Conservation (phyloP, 306 rosid genomes). For the Quercus berberidifolia region DNA sequence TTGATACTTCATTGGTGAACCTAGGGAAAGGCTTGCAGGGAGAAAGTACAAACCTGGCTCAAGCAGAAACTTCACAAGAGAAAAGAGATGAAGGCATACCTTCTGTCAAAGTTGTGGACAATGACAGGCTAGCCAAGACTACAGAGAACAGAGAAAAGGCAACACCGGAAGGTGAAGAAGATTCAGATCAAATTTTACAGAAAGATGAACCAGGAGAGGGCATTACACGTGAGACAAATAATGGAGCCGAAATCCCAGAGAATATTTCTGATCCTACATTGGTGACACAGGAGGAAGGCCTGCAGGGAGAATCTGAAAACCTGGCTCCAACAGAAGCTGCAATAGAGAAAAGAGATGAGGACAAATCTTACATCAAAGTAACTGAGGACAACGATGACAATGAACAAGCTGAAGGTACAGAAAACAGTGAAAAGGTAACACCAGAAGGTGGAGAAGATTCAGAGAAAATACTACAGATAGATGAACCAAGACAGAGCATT, state of each 20-base stretch:
- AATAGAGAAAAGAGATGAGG: constrained; percentile 2
- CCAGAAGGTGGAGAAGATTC: constrained; percentile 11
- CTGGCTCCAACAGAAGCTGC: constrained; percentile 8
- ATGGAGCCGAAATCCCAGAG: constrained; percentile 7
- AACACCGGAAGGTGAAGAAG: too few species aligned
- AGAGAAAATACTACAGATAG: not conserved
- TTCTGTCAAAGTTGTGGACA: not conserved
- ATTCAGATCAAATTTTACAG: too few species aligned
- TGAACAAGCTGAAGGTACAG: not conserved
- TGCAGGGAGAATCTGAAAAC: constrained; percentile 1
- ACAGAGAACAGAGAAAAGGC: too few species aligned
- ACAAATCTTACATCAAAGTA: not conserved
- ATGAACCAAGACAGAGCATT: constrained; percentile 3
- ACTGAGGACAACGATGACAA: not conserved
- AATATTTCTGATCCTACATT: not conserved
- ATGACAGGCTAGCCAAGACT: too few species aligned
- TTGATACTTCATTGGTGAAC: constrained; percentile 3
- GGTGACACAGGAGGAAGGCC: constrained; percentile 16
- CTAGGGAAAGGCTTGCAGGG: constrained; percentile 8
- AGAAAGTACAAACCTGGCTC: not conserved
- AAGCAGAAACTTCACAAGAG: not conserved
- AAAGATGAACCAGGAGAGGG: not conserved
- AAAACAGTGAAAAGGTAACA: not conserved
- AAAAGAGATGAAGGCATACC: not conserved
- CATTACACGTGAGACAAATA: constrained; percentile 10